Evolutionary conservation across 2,329 filamentous ascomycete species (phyloP).

Genomic region (Mycosphaerelloides madeirae): DNA sequence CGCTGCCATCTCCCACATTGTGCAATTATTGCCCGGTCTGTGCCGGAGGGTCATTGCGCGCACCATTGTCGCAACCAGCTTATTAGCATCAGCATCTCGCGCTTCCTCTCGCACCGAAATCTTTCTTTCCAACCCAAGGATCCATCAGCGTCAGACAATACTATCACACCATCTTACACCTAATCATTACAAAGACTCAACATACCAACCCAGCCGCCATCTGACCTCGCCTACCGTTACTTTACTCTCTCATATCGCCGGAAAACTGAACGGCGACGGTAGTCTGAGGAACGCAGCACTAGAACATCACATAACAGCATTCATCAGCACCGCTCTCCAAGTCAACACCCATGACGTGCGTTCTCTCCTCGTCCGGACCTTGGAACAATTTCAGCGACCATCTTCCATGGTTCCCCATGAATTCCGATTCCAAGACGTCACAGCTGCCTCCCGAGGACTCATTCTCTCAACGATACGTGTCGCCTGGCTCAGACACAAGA

Average conservation of each 20-base stretch:
- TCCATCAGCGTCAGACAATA: conserved; percentile 4
- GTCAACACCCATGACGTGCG: conserved; percentile 28
- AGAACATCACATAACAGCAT: conserved; percentile 6
- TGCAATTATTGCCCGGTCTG: conserved; percentile 13
- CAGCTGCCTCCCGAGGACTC: conserved; percentile 21
- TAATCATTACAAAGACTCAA: no score
- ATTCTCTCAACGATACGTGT: conserved; percentile 26
- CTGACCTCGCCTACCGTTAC: no score
- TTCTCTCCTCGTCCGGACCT: conserved; percentile 23
- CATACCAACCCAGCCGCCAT: no score
- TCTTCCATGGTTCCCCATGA: conserved; percentile 31
- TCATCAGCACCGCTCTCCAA: conserved; percentile 3
- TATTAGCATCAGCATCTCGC: conserved; percentile 23
- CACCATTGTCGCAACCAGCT: conserved; percentile 16
- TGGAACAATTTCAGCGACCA: conserved; percentile 28
- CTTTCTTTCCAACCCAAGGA: not conserved
- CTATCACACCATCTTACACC: not conserved
- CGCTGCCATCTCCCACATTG: conserved; percentile 19
- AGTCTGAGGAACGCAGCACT: not conserved
- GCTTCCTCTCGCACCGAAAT: conserved; percentile 6
- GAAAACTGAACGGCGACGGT: conserved; percentile 20
- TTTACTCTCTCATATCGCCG: conserved; percentile 7
- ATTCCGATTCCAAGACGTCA: conserved; percentile 21
- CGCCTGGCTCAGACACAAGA: conserved; percentile 27
- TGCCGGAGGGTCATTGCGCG: conserved; percentile 13